Base-by-base conservation (phyloP, 768 basidiomycete genomes). In the Termitomyces sp. region DNA sequence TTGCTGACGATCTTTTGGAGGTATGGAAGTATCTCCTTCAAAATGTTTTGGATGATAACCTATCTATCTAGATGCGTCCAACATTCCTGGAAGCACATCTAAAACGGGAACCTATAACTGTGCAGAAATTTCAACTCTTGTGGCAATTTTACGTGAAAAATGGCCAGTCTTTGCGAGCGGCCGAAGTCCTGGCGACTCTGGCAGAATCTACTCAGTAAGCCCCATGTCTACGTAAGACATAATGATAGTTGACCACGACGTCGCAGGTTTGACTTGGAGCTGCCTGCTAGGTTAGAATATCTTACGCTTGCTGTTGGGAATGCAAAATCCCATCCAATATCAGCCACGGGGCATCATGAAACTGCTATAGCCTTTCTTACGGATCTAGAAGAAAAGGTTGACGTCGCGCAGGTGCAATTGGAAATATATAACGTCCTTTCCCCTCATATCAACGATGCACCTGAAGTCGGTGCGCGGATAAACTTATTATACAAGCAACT, bases 141-240 rank as follows among this genome's bases (percentile, higher is more conserved):
- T 98, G 97, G 97, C 92, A 98, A 65, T 98, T 92, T 73, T 96
- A 97, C 67, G 94, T 96, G 53, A 91, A 96, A 65, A 88, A 92
- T 63, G 88, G 89, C 1, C 89, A 94, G 63, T 90, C 90, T 32
- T 69, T 94, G 46, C 82, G 90, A 44, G 96, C 97, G 2, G 95
- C 97, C 1, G 86, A 90, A 67, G 88, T 96, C 0, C 81, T 98
- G 46, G 82, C 83, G 13, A 76, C 81, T 14, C 74, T 98, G 47
- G 95, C 97, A 31, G 91, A 96, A 65, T 89, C 93, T 14, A 81
- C 81, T 18, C 80, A 90, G 92, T 95, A 60, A 66, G 90, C 78
- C 31, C 18, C 12, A 27, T 10, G 42, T 31, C 55, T 43, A 32
- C 36, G 34, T 36, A 53, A n/a, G n/a, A 27, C n/a, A 26, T 42